Conservation (phyloP, 371 early-diverging fungal species). For the Mortierella sp. region DNA sequence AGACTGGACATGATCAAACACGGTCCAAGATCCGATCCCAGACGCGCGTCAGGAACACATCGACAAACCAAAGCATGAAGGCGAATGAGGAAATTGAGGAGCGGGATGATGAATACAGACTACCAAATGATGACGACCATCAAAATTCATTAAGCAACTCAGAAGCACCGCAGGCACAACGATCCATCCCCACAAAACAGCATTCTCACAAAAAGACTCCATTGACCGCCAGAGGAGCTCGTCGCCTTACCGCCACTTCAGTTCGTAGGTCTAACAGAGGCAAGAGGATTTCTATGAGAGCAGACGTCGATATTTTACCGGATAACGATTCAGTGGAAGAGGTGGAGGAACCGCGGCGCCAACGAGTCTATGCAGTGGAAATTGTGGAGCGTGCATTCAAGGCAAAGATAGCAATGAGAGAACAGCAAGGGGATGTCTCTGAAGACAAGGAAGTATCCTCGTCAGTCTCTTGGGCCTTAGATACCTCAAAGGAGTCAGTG, state of each 20-base stretch:
- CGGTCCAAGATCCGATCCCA: not conserved
- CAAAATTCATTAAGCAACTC: not conserved
- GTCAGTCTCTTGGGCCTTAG: too few species aligned
- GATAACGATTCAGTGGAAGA: not conserved
- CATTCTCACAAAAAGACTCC: not conserved
- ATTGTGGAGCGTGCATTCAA: not conserved
- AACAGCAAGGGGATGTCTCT: too few species aligned
- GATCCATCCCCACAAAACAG: not conserved
- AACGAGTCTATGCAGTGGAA: constrained; percentile 10
- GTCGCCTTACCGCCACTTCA: not conserved
- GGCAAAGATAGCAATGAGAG: not conserved
- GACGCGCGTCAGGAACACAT: too few species aligned
- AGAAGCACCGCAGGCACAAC: not conserved
- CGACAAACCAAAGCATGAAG: too few species aligned
- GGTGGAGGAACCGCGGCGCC: constrained; percentile 23
- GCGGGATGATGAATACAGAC: too few species aligned
- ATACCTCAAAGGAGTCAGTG: too few species aligned
- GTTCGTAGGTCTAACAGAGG: not conserved
- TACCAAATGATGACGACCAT: not conserved
- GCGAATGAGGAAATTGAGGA: too few species aligned
- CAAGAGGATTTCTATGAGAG: not conserved
- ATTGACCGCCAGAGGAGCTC: constrained; percentile 11
- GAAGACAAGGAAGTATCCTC: too few species aligned
- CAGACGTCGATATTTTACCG: not conserved
- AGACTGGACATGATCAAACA: not conserved